A percentile compares a stretch with the other conserved stretches of the same genome.
phyloP scores from a whole-genome alignment of 805 yeast genomes.

The Clavispora asparagi region DNA sequence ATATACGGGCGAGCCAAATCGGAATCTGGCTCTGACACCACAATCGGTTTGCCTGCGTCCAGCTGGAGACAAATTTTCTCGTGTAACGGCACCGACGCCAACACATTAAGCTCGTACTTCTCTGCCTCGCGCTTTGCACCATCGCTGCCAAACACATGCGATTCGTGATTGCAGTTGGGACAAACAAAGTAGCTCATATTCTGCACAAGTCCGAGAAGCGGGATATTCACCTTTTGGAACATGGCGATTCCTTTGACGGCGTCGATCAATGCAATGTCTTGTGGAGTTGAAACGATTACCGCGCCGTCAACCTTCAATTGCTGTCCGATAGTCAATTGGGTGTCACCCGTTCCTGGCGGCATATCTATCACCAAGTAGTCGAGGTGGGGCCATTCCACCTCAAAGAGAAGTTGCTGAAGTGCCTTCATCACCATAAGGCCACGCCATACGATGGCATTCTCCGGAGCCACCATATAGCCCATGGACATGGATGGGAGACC shows the following conservation, averaged over 20 bases:
- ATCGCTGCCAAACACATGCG: constrained; percentile 69
- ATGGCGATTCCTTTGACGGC: constrained; percentile 75
- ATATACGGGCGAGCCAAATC: constrained; percentile 39
- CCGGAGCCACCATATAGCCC: constrained; percentile 71
- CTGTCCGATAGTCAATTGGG: constrained; percentile 78
- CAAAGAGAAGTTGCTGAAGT: constrained; percentile 74
- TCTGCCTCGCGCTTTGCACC: constrained; percentile 52
- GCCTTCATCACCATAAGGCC: constrained; percentile 88
- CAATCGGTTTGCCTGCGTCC: constrained; percentile 64
- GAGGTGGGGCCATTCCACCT: constrained; percentile 66
- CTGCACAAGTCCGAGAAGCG: constrained; percentile 71
- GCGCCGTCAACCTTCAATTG: constrained; percentile 75
- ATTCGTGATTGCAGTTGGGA: constrained; percentile 68
- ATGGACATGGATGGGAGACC: constrained; percentile 85
- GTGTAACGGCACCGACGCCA: constrained; percentile 67
- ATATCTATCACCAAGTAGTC: constrained; percentile 73
- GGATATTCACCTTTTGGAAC: constrained; percentile 68
- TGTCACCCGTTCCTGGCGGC: constrained; percentile 94
- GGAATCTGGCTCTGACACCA: constrained; percentile 37
- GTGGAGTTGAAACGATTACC: constrained; percentile 79
- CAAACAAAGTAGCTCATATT: constrained; percentile 78
- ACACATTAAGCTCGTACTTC: constrained; percentile 41
- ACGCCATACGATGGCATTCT: constrained; percentile 76
- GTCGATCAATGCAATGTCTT: constrained; percentile 76
- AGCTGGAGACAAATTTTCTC: constrained; percentile 54